Evolutionary conservation across 2,329 filamentous ascomycete species (phyloP), one percentile per base, ranked within the genome.

Genomic region (Ceratocystis cubensis): DNA sequence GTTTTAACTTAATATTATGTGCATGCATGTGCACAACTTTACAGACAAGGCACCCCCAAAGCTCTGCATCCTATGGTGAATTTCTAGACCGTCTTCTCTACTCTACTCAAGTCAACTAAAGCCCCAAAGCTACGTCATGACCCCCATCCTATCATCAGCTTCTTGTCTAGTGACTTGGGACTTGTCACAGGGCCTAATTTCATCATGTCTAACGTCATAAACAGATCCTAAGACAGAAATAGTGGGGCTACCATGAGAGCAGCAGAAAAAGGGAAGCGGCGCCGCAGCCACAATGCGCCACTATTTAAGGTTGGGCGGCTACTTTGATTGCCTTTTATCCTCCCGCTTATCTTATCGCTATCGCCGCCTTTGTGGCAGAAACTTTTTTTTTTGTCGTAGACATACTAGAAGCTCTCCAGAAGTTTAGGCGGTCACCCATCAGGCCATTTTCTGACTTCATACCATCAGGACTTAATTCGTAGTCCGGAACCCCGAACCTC

Each of bases 331-430:
- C 48, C n/a, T 20, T 53, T 8, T 6, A 13, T n/a, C n/a, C 20
- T n/a, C n/a, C n/a, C 13, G 6, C 56, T 46, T 63, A 63, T 63
- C 61, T 63, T 63, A 63, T 63, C 61, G 41, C 25, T 3, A 17
- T 30, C 44, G 33, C 61, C 61, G 61, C 61, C 61, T 63, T 50
- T 33, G 15, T 25, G 30, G 44, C 17, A 63, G 61, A 63, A 63
- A 63, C 61, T n/a, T 63, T 63, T n/a, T 30, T 33, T 63, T 50
- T 48, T 63, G 44, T 48, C 44, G 20, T 15, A n/a, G 22, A 15
- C 25, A 33, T 6, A 30, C 22, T n/a, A 20, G 48, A 59, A 59
- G 56, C 56, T 59, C 48, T 20, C 6, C 28, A 20, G 56, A 8
- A 3, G 33, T 28, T 8, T n/a, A 33, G 8, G 28, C 28, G 56